Base-by-base conservation (phyloP, 805 yeast species). In the Phaffomyces opuntiae region DNA sequence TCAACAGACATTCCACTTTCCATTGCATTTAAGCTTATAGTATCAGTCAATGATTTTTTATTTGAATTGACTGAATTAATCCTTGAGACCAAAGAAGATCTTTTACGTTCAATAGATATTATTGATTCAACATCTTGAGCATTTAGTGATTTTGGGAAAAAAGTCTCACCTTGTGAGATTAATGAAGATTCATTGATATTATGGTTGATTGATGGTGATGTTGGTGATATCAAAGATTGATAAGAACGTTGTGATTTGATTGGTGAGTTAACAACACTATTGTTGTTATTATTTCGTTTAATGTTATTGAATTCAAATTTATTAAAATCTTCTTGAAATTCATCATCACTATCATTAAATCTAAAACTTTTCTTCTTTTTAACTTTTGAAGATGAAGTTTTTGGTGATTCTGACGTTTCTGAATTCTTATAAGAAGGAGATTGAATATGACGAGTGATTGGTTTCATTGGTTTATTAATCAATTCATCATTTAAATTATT, bases 91-190 rank as follows among this genome's bases (percentile, higher is more conserved):
- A 82, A 68, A 0, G 88, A 81, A 0, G 88, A 81, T 56, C 76
- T 73, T 8, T 84, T 76, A 49, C 90, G 71, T 60, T 86, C 95
- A 38, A 86, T 26, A 52, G 67, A 58, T 49, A 83, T 82, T 47
- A 86, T 86, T 39, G 86, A 80, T 52, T 82, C 86, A 11, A 86
- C 85, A 56, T 86, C 95, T 43, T 74, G 77, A 0, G 76, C 69
- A 47, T 74, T 81, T 31, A 86, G 66, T 3, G 79, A 75, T 57
- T 81, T 84, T 0, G 95, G 95, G 60, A 86, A 86, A 25, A 85
- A 61, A 0, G 80, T 77, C 46, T 83, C 82, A 25, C 82, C 81
- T 66, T 57, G 58, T 7, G 53, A 47, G 13, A 53, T 51, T 32
- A 45, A 49, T 8, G 59, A 50, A 8, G 44, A 36, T 33, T 16